Evolutionary conservation across 495 filamentous ascomycete species (phyloP).

Genomic region (Talaromyces adpressus): DNA sequence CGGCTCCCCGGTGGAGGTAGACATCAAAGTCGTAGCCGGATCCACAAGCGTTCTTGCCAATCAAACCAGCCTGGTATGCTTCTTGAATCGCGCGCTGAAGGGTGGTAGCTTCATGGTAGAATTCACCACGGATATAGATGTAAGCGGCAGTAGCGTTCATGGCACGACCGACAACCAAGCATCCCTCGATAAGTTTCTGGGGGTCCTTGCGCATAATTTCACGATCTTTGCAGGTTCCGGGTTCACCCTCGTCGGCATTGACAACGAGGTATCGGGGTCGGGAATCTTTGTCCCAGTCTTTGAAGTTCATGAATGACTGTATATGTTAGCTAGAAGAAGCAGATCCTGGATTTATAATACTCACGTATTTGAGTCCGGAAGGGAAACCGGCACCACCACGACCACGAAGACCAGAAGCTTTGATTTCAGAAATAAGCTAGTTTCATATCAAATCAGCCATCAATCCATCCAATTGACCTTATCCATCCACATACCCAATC

Average conservation of each 20-base stretch:
- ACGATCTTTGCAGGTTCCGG: constrained; percentile 97
- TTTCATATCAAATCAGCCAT: not conserved
- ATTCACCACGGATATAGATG: constrained; percentile 99
- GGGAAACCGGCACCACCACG: constrained; percentile 97
- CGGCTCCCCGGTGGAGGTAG: constrained; percentile 92
- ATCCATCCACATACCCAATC: constrained; percentile 64
- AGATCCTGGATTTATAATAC: constrained; percentile 10
- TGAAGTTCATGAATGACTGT: constrained; percentile 99
- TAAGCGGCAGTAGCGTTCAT: constrained; percentile 99
- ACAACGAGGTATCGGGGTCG: constrained; percentile 95
- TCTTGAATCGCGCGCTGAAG: constrained; percentile 95
- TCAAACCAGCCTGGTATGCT: constrained; percentile 85
- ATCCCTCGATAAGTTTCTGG: constrained; percentile 96
- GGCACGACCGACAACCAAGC: constrained; percentile 88
- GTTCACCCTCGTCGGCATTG: constrained; percentile 98
- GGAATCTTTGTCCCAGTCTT: constrained; percentile 97
- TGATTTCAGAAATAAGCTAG: constrained; percentile 93
- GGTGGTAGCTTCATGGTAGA: constrained; percentile 93
- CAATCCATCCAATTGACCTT: not conserved
- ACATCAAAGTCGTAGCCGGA: constrained; percentile 97
- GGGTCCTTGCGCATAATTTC: constrained; percentile 99
- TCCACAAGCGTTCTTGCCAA: constrained; percentile 96
- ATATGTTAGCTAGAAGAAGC: constrained; percentile 17
- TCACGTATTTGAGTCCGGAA: constrained; percentile 97
- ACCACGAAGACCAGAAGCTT: constrained; percentile 89